phyloP scores from a whole-genome alignment of 1,284 basidiomycete genomes.

The Ceratobasidium theobromae region DNA sequence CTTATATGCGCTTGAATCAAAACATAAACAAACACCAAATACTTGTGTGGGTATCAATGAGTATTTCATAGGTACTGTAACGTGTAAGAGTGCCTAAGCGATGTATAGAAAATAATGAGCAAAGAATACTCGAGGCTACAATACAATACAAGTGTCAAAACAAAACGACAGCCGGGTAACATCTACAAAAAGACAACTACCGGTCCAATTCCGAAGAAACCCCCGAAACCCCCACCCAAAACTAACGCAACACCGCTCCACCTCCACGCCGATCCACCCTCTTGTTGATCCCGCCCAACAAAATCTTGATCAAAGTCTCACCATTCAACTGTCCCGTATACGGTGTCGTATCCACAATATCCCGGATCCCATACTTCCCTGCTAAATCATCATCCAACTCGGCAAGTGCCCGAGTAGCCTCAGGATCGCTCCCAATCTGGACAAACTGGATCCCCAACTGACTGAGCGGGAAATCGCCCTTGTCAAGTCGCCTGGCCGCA shows the following conservation, averaged over 20 bases:
- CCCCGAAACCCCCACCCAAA: background rate
- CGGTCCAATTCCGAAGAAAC: background rate
- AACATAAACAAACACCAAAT: no score
- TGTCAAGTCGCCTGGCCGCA: constrained; percentile 41
- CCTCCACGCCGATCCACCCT: constrained; percentile 36
- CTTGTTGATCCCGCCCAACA: constrained; percentile 48
- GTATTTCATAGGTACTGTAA: no score
- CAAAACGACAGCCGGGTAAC: no score
- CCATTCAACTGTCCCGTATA: constrained; percentile 43
- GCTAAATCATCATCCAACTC: constrained; percentile 54
- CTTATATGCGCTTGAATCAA: no score
- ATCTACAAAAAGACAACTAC: no score
- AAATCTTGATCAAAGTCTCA: constrained; percentile 50
- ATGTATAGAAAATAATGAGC: no score
- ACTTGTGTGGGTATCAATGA: no score
- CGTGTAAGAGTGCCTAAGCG: no score
- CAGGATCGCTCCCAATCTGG: constrained; percentile 54
- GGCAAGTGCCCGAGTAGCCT: constrained; percentile 50
- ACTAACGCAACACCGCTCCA: constrained; percentile 12
- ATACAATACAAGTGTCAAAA: no score
- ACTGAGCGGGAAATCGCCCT: constrained; percentile 40
- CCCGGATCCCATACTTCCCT: constrained; percentile 44
- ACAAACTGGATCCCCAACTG: constrained; percentile 62
- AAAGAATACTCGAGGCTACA: no score
- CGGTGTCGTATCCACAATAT: constrained; percentile 53